These are phyloP conservation scores for Artomyces pyxidatus DNA, from an alignment of 768 basidiomycete genomes.

Conservation along the genomic window DNA sequence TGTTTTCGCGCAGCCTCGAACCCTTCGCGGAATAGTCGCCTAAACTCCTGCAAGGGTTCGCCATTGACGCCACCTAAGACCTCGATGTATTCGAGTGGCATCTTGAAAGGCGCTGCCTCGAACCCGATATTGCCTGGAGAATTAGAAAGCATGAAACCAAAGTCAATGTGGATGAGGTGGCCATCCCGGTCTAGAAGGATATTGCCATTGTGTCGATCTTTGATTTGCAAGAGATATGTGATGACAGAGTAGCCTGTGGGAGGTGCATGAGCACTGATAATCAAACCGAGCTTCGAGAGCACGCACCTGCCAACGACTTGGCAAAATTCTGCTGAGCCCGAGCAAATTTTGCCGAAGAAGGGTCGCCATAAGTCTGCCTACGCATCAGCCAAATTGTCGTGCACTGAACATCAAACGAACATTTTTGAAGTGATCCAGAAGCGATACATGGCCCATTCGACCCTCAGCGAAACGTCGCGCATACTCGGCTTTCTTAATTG, in stretches of 20 bases:
- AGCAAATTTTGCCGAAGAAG: constrained; percentile 76
- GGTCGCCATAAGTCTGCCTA: constrained; percentile 79
- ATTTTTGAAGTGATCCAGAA: constrained; percentile 87
- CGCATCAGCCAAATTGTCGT: not conserved
- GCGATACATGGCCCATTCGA: constrained; percentile 75
- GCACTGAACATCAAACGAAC: constrained; percentile 34
- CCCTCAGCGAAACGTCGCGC: constrained; percentile 79
- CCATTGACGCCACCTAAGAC: constrained; percentile 83
- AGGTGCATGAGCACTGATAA: too few relatives aligned
- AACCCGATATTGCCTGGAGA: constrained; percentile 97
- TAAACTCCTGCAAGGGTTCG: constrained; percentile 76
- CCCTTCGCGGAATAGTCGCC: constrained; percentile 79
- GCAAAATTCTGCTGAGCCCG: constrained; percentile 93
- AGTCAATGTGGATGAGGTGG: constrained; percentile 94
- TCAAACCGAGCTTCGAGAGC: not conserved
- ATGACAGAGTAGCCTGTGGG: constrained; percentile 84
- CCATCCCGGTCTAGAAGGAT: constrained; percentile 94
- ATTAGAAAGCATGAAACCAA: constrained; percentile 96
- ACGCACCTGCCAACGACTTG: constrained; percentile 66
- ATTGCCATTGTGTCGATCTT: constrained; percentile 98
- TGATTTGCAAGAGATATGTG: constrained; percentile 95
- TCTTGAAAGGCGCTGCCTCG: constrained; percentile 98
- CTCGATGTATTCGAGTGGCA: constrained; percentile 91
- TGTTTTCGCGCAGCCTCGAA: constrained; percentile 94
- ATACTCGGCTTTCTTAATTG: constrained; percentile 98